phyloP scores from a whole-genome alignment of 495 filamentous ascomycete species.

The Aspergillus carlsbadensis region DNA sequence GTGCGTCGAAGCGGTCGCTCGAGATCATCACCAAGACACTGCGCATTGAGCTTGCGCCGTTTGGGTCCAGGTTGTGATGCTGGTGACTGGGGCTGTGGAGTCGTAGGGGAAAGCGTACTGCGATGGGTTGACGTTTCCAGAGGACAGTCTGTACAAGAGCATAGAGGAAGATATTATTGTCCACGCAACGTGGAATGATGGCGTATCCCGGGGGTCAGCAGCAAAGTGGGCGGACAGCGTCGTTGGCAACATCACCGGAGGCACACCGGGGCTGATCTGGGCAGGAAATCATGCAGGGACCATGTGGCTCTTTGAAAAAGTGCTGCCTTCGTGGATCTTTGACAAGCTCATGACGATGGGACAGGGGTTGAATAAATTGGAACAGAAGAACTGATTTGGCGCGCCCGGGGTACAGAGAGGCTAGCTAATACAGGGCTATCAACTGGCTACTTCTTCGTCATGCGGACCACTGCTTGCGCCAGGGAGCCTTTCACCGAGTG shows the following conservation, averaged over 20 bases:
- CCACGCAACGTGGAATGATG: background rate
- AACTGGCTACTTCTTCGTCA: too few species aligned
- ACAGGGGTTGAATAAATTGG: background rate
- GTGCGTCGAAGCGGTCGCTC: slow-evolving; percentile 54
- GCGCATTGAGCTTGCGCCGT: slow-evolving; percentile 53
- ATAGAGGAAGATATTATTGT: slow-evolving; percentile 19
- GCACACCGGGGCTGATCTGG: too few species aligned
- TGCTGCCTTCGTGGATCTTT: background rate
- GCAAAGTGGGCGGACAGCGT: too few species aligned
- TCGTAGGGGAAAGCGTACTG: slow-evolving; percentile 10
- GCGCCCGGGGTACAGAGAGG: too few species aligned
- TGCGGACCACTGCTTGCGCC: too few species aligned
- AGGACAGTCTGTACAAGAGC: slow-evolving; percentile 17
- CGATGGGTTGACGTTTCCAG: slow-evolving; percentile 8
- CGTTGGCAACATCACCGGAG: too few species aligned
- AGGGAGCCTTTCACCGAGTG: background rate
- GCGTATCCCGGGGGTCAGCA: too few species aligned
- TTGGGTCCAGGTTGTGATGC: slow-evolving; percentile 25
- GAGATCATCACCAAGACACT: slow-evolving; percentile 43
- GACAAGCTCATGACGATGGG: background rate
- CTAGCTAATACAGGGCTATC: background rate
- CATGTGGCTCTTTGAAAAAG: background rate
- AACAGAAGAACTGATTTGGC: too few species aligned
- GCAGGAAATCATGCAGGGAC: slow-evolving; percentile 1
- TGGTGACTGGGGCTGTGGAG: slow-evolving; percentile 24